Evolutionary conservation across 306 rosid species (phyloP).

Genomic region (Datisca glomerata): DNA sequence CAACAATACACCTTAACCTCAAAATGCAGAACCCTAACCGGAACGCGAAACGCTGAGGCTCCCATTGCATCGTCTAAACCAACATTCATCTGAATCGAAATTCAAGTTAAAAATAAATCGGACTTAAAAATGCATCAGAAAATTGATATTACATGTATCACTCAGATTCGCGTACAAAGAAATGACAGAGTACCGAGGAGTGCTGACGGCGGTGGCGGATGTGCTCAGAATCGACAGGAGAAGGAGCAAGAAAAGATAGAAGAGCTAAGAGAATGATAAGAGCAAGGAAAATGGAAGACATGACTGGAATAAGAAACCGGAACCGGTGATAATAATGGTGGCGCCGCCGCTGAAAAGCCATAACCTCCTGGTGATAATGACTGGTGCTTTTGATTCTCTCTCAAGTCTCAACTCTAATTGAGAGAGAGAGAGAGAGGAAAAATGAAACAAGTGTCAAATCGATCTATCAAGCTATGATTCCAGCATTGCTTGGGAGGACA

Average conservation of each 20-base stretch:
- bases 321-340: constrained; percentile 48
- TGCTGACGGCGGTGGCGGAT: constrained; percentile 21
- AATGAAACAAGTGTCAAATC: background rate
- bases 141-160: too few relatives aligned
- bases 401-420: background rate
- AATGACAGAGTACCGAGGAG: constrained; percentile 32
- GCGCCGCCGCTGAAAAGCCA: constrained; percentile 90
- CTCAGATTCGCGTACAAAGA: too few relatives aligned
- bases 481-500: constrained; percentile 13
- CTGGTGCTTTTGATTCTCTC: constrained; percentile 4
- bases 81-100: constrained; percentile 26
- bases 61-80: constrained; percentile 25
- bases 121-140: constrained; percentile 5
- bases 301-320: constrained; percentile 41
- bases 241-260: constrained; percentile 79
- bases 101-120: background rate
- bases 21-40: constrained; percentile 58
- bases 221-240: constrained; percentile 46
- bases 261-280: constrained; percentile 59
- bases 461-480: constrained; percentile 13
- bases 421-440: constrained; percentile 1
- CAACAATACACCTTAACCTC: background rate
- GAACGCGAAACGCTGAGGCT: constrained; percentile 40
- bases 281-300: constrained; percentile 52
- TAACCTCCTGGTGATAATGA: constrained; percentile 9